Evolutionary conservation across 2,329 filamentous ascomycete genomes (phyloP), one percentile per base, ranked within the genome.

Genomic region (Fusarium redolens): DNA sequence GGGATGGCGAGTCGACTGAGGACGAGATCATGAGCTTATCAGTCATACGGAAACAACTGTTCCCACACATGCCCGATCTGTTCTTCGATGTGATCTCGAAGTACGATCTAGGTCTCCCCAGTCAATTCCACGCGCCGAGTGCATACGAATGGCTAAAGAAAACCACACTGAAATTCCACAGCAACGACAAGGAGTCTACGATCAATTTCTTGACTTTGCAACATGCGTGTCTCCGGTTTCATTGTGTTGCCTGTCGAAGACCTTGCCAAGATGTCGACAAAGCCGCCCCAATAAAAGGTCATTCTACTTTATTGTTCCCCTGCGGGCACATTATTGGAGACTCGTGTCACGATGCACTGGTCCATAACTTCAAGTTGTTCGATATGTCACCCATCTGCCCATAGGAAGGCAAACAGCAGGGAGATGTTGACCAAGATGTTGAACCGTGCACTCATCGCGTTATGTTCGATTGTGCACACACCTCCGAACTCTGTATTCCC

Each of bases 311-410:
- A 5, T 22, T 65, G 12, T 65, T 77, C 28, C 71, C 75, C 3
- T 77, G 75, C 25, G 75, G 75, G 5, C 75, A 77, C 43, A 68
- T 77, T 17, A 71, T 77, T 38, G 71, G 69, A 6, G 43, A 52
- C 28, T 45, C 55, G 4, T 77, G 75, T 41, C 75, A 75, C 35
- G 8, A 30, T 9, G 15, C 25, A 9, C 44, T 74, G 15, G 17
- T 52, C 33, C 28, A 13, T 20, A 7, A 17, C 7, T 69, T 57
- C 61, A 35, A 17, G 5, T 14, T 22, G 2, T 38, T 35, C 5
- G 18, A 14, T 14, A 18, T 4, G 8, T 45, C 69, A 9, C n/a
- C 33, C 6, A 31, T 11, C 20, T 77, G 75, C 7, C 75, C 75
- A 12, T 77, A 69, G 75, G 30, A 44, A 11, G 75, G 75, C 9